Evolutionary conservation across 2,329 filamentous ascomycete genomes (phyloP).

Genomic region (Lojkania enalia): DNA sequence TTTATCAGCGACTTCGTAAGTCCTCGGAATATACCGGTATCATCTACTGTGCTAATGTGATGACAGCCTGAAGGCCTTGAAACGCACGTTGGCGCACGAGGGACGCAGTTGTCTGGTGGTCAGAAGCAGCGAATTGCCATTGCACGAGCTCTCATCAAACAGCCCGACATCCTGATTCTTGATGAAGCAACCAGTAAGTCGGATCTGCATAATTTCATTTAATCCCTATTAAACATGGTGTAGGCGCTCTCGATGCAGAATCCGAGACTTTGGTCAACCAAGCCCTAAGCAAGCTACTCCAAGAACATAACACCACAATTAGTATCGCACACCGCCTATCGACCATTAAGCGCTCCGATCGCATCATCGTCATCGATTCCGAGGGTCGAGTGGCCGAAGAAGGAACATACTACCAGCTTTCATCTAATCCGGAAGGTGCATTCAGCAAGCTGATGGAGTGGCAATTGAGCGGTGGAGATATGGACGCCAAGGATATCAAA

Average conservation of each 20-base stretch:
- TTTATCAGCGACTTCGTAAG: conserved; percentile 91
- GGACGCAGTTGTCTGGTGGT: conserved; percentile 90
- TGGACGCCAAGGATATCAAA: conserved; percentile 22
- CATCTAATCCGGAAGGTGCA: conserved; percentile 72
- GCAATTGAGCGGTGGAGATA: conserved; percentile 89
- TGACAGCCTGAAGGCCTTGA: conserved; percentile 82
- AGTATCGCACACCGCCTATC: conserved; percentile 94
- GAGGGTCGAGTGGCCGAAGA: conserved; percentile 91
- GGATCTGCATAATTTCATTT: too few species aligned
- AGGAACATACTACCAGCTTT: conserved; percentile 79
- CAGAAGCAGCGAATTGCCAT: conserved; percentile 99
- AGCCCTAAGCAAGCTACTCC: conserved; percentile 77
- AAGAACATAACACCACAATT: conserved; percentile 91
- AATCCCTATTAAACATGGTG: not conserved
- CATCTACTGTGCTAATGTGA: conserved; percentile 19
- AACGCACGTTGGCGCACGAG: conserved; percentile 87
- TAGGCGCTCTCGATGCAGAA: conserved; percentile 81
- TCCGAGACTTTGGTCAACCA: conserved; percentile 96
- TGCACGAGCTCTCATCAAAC: conserved; percentile 88
- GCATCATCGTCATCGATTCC: conserved; percentile 85
- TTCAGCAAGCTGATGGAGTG: conserved; percentile 98
- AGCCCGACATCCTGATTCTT: conserved; percentile 94
- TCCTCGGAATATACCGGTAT: conserved; percentile 14
- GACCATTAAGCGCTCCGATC: conserved; percentile 94
- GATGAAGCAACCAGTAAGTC: conserved; percentile 81